Percentiles rank a stretch among this genome's conserved stretches.
Conservation (phyloP, 768 basidiomycete genomes). For the Amanita rimosa region DNA sequence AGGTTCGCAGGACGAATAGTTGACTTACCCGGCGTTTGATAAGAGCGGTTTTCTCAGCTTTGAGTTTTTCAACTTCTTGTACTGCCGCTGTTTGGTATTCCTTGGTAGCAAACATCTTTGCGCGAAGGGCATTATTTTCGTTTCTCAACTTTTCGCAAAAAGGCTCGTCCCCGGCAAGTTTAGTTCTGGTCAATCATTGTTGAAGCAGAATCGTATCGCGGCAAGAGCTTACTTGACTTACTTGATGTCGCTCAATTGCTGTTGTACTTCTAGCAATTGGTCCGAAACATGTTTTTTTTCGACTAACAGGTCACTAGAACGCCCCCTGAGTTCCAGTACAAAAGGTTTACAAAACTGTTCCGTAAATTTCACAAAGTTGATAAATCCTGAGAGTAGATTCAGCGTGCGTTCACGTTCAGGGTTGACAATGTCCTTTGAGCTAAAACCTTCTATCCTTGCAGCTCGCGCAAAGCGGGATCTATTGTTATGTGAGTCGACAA, state of each 20-base stretch:
- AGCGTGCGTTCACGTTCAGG: slow-evolving; percentile 72
- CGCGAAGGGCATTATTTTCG: slow-evolving; percentile 52
- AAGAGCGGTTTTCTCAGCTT: slow-evolving; percentile 54
- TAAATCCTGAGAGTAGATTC: slow-evolving; percentile 72
- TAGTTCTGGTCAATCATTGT: slow-evolving; percentile 29
- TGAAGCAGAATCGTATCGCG: not conserved
- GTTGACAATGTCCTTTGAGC: slow-evolving; percentile 55
- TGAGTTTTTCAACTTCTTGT: slow-evolving; percentile 60
- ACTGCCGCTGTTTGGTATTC: slow-evolving; percentile 47
- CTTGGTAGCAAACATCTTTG: slow-evolving; percentile 60
- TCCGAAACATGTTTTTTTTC: slow-evolving; percentile 50
- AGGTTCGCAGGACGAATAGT: not conserved
- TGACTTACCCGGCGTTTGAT: slow-evolving; percentile 49
- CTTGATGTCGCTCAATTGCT: slow-evolving; percentile 46
- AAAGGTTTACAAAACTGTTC: slow-evolving; percentile 58
- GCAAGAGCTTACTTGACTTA: slow-evolving; percentile 44
- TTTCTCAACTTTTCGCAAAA: slow-evolving; percentile 44
- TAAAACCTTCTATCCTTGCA: slow-evolving; percentile 70
- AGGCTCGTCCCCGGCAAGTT: slow-evolving; percentile 61
- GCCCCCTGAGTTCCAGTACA: slow-evolving; percentile 48
- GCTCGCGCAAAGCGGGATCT: slow-evolving; percentile 65
- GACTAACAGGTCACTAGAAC: slow-evolving; percentile 41
- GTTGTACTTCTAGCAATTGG: slow-evolving; percentile 36
- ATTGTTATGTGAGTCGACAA: slow-evolving; percentile 3
- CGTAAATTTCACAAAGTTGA: slow-evolving; percentile 89